These are phyloP conservation scores for Limonium bicolor DNA, from an alignment of 148 eudicot species.

Conservation along the genomic window DNA sequence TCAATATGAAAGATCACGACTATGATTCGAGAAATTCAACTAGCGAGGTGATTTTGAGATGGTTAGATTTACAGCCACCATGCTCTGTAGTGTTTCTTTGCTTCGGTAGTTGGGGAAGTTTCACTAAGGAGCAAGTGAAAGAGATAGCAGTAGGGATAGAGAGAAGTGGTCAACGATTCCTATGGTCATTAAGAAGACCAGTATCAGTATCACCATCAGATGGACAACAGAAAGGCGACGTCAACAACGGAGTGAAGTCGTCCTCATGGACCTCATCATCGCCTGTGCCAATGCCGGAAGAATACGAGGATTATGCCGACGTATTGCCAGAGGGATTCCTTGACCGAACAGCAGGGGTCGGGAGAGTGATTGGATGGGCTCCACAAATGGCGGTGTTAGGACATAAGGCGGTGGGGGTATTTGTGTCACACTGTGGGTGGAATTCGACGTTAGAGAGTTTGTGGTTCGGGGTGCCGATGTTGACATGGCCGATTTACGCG, in stretches of 20 bases:
- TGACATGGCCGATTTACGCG: slow-evolving; percentile 6
- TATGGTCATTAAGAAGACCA: slow-evolving; percentile 20
- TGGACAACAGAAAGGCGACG: too few relatives aligned
- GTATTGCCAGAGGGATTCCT: slow-evolving; percentile 15
- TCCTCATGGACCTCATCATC: too few relatives aligned
- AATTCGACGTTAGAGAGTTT: slow-evolving; percentile 12
- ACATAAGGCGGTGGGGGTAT: slow-evolving; percentile 13
- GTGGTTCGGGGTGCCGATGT: slow-evolving; percentile 18
- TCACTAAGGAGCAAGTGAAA: slow-evolving; percentile 17
- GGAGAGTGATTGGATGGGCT: slow-evolving; percentile 14
- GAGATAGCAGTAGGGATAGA: slow-evolving; percentile 24
- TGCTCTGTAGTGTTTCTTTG: slow-evolving; percentile 27
- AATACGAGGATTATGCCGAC: slow-evolving; percentile 1
- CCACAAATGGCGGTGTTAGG: slow-evolving; percentile 9
- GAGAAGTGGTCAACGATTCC: slow-evolving; percentile 14
- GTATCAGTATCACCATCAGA: too few relatives aligned
- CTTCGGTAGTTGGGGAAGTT: slow-evolving; percentile 29
- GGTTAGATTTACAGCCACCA: slow-evolving; percentile 24
- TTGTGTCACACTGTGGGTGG: slow-evolving; percentile 17
- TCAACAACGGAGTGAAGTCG: too few relatives aligned
- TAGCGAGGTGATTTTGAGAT: slow-evolving; percentile 4
- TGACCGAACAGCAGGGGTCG: slow-evolving; percentile 9
- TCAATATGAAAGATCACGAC: slow-evolving; percentile 1
- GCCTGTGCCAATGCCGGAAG: neutral
- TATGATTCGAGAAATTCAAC: neutral